Evolutionary conservation across 495 filamentous ascomycete species (phyloP).

Genomic region (Lentithecium fluviatile): DNA sequence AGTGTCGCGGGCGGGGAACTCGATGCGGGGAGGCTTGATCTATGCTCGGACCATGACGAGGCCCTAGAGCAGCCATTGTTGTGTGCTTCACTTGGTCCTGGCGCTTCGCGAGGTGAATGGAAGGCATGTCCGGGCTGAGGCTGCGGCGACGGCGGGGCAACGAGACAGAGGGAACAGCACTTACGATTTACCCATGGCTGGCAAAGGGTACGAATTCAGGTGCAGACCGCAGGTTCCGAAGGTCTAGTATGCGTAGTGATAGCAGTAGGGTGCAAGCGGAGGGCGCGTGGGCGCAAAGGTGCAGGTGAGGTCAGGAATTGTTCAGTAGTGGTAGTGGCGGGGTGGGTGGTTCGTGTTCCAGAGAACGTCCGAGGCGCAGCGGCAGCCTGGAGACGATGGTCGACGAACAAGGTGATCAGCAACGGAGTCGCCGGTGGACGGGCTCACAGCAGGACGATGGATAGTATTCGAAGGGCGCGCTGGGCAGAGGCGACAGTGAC

Average conservation of each 20-base stretch:
- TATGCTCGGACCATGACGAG: neutral
- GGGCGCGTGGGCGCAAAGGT: neutral
- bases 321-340: neutral
- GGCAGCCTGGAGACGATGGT: neutral
- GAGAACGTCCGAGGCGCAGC: neutral
- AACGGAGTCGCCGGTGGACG: too few species aligned
- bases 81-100: neutral
- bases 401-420: too few species aligned
- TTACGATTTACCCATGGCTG: slow-evolving; percentile 39
- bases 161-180: slow-evolving; percentile 17
- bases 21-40: neutral
- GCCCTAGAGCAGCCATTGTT: too few species aligned
- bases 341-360: neutral
- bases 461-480: too few species aligned
- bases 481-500: slow-evolving; percentile 1
- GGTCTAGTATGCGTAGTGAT: neutral
- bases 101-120: neutral
- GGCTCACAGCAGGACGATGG: too few species aligned
- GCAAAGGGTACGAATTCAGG: neutral
- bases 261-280: neutral
- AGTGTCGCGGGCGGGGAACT: neutral
- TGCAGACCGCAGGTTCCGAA: neutral
- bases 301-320: slow-evolving; percentile 3
- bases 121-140: slow-evolving; percentile 10
- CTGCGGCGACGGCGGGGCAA: neutral